Conservation (phyloP, 2,329 filamentous ascomycete genomes). For the Venturia carpophila region DNA sequence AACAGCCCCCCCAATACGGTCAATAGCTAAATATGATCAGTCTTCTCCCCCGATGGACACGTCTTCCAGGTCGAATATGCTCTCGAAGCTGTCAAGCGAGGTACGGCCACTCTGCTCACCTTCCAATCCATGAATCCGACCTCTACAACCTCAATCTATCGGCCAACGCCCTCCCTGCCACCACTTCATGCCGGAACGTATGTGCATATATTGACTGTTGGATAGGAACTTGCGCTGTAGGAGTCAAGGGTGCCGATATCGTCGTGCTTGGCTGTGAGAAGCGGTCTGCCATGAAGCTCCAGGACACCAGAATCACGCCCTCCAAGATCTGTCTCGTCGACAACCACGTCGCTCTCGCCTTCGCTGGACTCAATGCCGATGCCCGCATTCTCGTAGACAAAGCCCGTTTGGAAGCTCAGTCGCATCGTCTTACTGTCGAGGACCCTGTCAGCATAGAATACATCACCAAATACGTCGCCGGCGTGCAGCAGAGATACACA, state of each 20-base stretch:
- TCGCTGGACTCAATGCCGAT: slow-evolving; percentile 95
- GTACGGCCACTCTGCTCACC: slow-evolving; percentile 40
- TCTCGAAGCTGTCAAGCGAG: slow-evolving; percentile 96
- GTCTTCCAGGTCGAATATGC: slow-evolving; percentile 99
- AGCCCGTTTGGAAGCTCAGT: slow-evolving; percentile 93
- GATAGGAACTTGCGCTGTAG: slow-evolving; percentile 89
- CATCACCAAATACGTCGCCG: slow-evolving; percentile 97
- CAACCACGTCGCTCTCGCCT: slow-evolving; percentile 91
- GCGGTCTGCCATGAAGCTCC: slow-evolving; percentile 97
- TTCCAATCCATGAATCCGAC: not conserved
- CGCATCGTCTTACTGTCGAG: slow-evolving; percentile 92
- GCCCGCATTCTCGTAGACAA: slow-evolving; percentile 98
- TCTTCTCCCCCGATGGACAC: slow-evolving; percentile 98
- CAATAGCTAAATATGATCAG: slow-evolving; percentile 40
- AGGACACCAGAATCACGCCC: slow-evolving; percentile 97
- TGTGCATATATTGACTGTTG: slow-evolving; percentile 8
- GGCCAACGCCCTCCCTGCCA: not conserved
- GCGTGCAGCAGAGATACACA: slow-evolving; percentile 97
- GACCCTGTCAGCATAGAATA: slow-evolving; percentile 98
- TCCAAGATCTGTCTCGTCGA: slow-evolving; percentile 98
- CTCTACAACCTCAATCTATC: not conserved
- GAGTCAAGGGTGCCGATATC: slow-evolving; percentile 89
- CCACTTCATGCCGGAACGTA: not conserved
- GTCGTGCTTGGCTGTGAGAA: slow-evolving; percentile 98
- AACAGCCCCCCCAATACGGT: slow-evolving; percentile 22